Conservation (phyloP, 1,284 basidiomycete species). For the Porodaedalea pini region DNA sequence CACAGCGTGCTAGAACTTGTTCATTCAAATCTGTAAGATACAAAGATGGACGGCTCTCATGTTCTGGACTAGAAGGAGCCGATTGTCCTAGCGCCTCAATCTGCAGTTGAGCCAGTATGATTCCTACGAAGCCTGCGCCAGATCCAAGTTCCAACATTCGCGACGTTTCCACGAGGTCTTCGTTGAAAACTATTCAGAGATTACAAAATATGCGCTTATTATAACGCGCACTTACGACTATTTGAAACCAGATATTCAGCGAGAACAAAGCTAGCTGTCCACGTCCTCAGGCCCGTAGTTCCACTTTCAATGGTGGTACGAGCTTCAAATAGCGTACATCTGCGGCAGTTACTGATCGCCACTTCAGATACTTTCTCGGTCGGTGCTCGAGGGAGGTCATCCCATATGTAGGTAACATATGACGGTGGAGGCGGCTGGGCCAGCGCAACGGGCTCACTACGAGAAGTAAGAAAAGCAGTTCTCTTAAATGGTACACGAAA, state of each 20-base stretch:
- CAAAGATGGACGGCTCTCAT: constrained; percentile 31
- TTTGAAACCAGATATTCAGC: constrained; percentile 57
- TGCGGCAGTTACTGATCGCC: constrained; percentile 32
- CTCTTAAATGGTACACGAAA: constrained; percentile 19
- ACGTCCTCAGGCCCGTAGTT: constrained; percentile 74
- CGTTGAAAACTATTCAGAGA: background rate
- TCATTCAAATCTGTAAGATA: constrained; percentile 65
- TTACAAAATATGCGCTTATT: background rate
- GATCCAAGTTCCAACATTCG: constrained; percentile 68
- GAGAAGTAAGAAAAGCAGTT: background rate
- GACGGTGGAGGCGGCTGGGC: constrained; percentile 46
- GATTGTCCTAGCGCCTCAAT: constrained; percentile 16
- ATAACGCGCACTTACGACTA: constrained; percentile 38
- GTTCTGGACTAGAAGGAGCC: background rate
- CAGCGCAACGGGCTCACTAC: constrained; percentile 22
- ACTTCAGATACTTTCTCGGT: constrained; percentile 24
- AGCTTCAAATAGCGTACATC: constrained; percentile 61
- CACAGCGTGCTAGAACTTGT: constrained; percentile 59
- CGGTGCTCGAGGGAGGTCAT: constrained; percentile 16
- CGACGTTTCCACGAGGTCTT: constrained; percentile 48
- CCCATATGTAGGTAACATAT: constrained; percentile 66
- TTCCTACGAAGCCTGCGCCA: constrained; percentile 70
- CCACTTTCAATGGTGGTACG: constrained; percentile 67
- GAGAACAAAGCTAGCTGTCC: constrained; percentile 68
- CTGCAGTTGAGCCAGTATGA: constrained; percentile 55